Evolutionary conservation across 352 stramenopile genomes (phyloP), one percentile per base, ranked within the genome.

Genomic region (Phytophthora agathidicida): DNA sequence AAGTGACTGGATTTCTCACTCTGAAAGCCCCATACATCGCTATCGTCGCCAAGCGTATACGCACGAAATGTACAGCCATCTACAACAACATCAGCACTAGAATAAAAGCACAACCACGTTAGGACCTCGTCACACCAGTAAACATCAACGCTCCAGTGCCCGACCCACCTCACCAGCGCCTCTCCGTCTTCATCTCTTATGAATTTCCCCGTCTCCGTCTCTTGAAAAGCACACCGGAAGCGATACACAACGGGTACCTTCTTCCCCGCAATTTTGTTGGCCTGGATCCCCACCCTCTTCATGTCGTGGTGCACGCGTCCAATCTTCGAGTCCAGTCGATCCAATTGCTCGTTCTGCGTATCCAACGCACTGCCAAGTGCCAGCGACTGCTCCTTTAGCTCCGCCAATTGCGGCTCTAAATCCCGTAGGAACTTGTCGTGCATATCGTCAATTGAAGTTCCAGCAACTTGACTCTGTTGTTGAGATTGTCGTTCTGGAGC

Each of bases 191-290:
- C 58, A 46, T 90, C 76, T 13, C 68, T 51, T 9, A 94, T 32
- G 42, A 94, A 94, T 19, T 44, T 73, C 13, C 61, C 44, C 3
- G 65, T 88, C 9, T 63, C 30, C 9, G 76, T 30, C 47, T 92
- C 80, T 59, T 92, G 81, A 43, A 94, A 81, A 2, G 82, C 84
- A 66, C 82, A 94, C 11, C 82, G 80, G 48, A 92, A 91, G 22
- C 79, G 68, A 38, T 75, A 86, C 14, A 72, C 46, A 17, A 86
- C 61, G 0, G 60, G 56, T 7, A 78, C 27, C 28, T 71, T 80
- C 23, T 36, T 41, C 0, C 75, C 78, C 7, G 77, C 61, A 11
- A 92, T 31, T 30, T 75, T 80, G 36, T 81, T 85, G 1, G 80
- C 77, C 35, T 89, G 77, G n/a, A 86, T 75, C 11, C 70, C 80